Evolutionary conservation across 768 basidiomycete species (phyloP), one percentile per base, ranked within the genome.

Genomic region (Kwoniella europaea): DNA sequence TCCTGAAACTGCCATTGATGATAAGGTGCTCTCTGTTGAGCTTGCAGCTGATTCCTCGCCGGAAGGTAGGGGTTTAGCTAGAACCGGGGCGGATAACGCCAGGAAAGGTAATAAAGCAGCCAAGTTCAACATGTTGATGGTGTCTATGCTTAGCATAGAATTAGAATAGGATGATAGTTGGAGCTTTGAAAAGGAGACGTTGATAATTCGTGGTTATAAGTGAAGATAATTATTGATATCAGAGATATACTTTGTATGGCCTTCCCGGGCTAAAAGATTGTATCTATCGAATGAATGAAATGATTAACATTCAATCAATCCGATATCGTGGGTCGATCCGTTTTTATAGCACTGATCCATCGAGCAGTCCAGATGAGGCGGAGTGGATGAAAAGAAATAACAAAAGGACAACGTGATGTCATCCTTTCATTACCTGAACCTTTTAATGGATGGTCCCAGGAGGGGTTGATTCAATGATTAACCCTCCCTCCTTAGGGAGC

Each of bases 11-110:
- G 7, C 35, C 35, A 15, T 50, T 4, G 46, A 50, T 1, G 13
- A 5, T 13, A 6, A 13, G 9, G 46, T 13, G 46, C 46, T 50
- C 46, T 50, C 46, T 4, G 46, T 35, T 35, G 6, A 35, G 35
- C 35, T 35, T 35, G 35, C 7, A 6, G 7, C 35, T 35, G 35
- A 35, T 35, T 35, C 35, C 6, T 35, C 35, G 35, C 35, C 35
- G 3, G 35, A 35, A 9, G 57, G 57, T 27, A 58, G 57, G 29
- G 57, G 57, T 13, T 58, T 58, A 58, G 57, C 57, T 41, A 27
- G 55, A 58, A 13, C 57, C 15, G 16, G 4, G 12, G 20, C 27
- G 57, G 27, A 24, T 35, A 58, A 18, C 9, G 27, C 57, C 13
- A 58, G 27, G 20, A 58, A 35, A 58, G 35, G 57, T 35, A 58